These are phyloP conservation scores for Diospyros lotus DNA, from an alignment of 148 eudicot species.

Conservation along the genomic window DNA sequence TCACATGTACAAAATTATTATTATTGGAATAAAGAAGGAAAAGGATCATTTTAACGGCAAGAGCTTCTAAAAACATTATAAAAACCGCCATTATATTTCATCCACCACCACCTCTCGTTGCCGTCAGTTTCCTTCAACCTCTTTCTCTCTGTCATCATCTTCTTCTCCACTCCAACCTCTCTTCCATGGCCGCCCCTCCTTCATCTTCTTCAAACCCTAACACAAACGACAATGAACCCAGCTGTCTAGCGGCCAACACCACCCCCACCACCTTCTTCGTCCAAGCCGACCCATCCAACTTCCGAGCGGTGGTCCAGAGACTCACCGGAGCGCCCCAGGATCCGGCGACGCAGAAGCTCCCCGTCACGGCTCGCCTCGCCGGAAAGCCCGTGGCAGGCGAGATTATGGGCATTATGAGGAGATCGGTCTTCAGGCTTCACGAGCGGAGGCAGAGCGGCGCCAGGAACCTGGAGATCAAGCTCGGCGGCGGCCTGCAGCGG, in stretches of 20 bases:
- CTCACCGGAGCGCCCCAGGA: conserved; percentile 31
- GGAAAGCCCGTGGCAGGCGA: conserved; percentile 12
- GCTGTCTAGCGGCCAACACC: background rate
- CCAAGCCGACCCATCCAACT: conserved; percentile 45
- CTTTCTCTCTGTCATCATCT: no score
- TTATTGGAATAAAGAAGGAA: no score
- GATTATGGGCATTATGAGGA: conserved; percentile 8
- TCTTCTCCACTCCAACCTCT: no score
- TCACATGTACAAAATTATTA: no score
- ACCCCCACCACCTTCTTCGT: conserved; percentile 33
- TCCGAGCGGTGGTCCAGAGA: conserved; percentile 43
- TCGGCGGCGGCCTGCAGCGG: conserved; percentile 11
- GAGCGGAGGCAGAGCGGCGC: conserved; percentile 27
- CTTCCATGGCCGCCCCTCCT: no score
- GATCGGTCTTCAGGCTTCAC: conserved; percentile 26
- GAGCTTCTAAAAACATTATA: no score
- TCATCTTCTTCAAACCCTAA: no score
- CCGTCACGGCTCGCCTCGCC: conserved; percentile 6
- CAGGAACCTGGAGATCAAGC: conserved; percentile 31
- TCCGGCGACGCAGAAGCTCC: conserved; percentile 6
- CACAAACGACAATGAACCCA: background rate
- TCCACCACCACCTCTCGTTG: no score
- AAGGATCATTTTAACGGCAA: no score
- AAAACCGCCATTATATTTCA: no score
- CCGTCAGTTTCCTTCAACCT: no score